Evolutionary conservation across 2,329 filamentous ascomycete species (phyloP).

Genomic region (Diaporthe batatas): DNA sequence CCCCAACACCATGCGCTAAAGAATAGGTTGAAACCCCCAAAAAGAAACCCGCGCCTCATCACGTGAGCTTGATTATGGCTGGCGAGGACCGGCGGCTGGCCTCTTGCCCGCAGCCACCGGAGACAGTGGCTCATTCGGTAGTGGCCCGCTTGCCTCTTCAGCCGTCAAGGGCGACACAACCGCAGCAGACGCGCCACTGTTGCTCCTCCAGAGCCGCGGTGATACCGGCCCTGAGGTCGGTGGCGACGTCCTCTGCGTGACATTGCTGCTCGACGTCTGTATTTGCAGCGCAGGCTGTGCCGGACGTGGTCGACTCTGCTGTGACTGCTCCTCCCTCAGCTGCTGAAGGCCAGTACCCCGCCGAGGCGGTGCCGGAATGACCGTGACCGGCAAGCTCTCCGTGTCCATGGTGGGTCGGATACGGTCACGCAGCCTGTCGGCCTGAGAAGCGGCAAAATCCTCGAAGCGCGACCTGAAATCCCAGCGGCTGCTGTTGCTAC

Average conservation of each 20-base stretch:
- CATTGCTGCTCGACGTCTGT: slow-evolving; percentile 27
- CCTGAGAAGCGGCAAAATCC: slow-evolving; percentile 72
- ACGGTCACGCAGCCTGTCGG: slow-evolving; percentile 70
- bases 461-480: slow-evolving; percentile 70
- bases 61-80: slow-evolving; percentile 18
- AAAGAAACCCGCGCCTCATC: slow-evolving; percentile 5
- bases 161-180: slow-evolving; percentile 23
- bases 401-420: slow-evolving; percentile 67
- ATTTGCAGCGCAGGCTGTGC: slow-evolving; percentile 23
- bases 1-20: slow-evolving; percentile 39
- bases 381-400: slow-evolving; percentile 68
- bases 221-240: slow-evolving; percentile 27
- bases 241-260: slow-evolving; percentile 28
- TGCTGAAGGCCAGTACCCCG: slow-evolving; percentile 68
- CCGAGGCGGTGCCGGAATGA: slow-evolving; percentile 73
- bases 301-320: slow-evolving; percentile 25
- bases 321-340: slow-evolving; percentile 67
- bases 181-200: slow-evolving; percentile 33
- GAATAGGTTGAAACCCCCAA: not conserved
- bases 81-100: not conserved
- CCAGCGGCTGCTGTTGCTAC: slow-evolving; percentile 57
- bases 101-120: slow-evolving; percentile 25
- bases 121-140: slow-evolving; percentile 13
- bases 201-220: slow-evolving; percentile 38
- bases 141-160: slow-evolving; percentile 7